These are phyloP conservation scores for Entomortierella lignicola DNA, from an alignment of 192 early-diverging fungal genomes.

Conservation along the genomic window DNA sequence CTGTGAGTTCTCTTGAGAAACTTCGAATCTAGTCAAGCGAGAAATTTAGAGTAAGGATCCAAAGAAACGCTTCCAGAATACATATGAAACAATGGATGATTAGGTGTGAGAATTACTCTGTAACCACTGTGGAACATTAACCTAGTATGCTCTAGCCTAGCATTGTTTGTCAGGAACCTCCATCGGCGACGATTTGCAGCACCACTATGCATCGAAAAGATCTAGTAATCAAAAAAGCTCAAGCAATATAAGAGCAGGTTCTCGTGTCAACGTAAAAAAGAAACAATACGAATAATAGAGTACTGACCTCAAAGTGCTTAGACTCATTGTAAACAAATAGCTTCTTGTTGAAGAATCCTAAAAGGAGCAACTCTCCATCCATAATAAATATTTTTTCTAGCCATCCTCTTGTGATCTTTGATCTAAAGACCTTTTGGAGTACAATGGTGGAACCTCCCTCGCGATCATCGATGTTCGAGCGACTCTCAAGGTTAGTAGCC, in stretches of 20 bases:
- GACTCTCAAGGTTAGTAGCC: not conserved
- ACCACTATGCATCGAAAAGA: conserved; percentile 77
- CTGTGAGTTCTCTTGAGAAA: conserved; percentile 55
- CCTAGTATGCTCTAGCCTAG: conserved; percentile 57
- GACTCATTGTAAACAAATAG: conserved; percentile 79
- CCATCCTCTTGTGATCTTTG: conserved; percentile 83
- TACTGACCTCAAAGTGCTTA: conserved; percentile 68
- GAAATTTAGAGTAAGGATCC: conserved; percentile 10
- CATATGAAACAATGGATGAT: no score
- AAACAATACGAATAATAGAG: not conserved
- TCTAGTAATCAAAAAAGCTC: conserved; percentile 21
- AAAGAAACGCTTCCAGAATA: no score
- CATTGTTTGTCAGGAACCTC: conserved; percentile 68
- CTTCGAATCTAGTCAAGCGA: conserved; percentile 33
- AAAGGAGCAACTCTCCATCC: conserved; percentile 65
- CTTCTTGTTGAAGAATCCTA: conserved; percentile 80
- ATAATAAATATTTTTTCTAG: conserved; percentile 69
- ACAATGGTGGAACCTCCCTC: conserved; percentile 38
- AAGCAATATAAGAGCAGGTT: no score
- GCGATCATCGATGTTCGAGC: not conserved
- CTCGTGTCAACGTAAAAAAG: no score
- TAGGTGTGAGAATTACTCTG: no score
- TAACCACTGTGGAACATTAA: conserved; percentile 73
- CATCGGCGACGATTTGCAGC: conserved; percentile 76
- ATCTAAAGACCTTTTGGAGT: conserved; percentile 63